Base-by-base conservation (phyloP, 2,329 filamentous ascomycete species). In the Venturia oleaginea region DNA sequence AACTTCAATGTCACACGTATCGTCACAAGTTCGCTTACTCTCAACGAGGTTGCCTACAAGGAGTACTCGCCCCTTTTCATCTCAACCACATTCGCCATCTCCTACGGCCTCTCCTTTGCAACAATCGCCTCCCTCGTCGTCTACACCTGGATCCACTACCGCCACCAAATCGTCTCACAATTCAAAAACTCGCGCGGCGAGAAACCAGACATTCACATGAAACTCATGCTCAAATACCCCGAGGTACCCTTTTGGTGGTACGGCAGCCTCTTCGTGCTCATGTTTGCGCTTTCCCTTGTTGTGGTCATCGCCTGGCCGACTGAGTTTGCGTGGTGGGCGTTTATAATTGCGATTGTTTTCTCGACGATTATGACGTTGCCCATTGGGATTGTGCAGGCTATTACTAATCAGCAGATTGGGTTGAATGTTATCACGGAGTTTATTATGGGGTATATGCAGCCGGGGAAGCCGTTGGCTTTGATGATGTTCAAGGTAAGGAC, bases 91-190 rank as follows among this genome's bases (percentile, higher is more conserved):
- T 91, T 90, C 71, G 82, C 86, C 66, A 76, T 91, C 65, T 80
- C 82, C 0, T 91, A 91, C 69, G 89, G 87, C 0, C 76, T 91
- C 1, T 89, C 86, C 0, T 91, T 91, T 71, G 88, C 89, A 3
- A 83, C 86, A 61, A 88, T 91, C 48, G 78, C 88, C 0, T 83
- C 87, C 0, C 80, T 91, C 1, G 75, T 91, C n/a, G 81, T 89
- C 0, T 84, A 91, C 70, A 88, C 84, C 1, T 69, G 66, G 67
- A 76, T 91, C 4, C 85, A 89, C 73, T 84, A 91, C 66, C 82
- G 88, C 40, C 79, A 83, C 67, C 83, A 86, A 63, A 86, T 91
- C 60, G 86, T 84, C 84, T 76, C 76, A 51, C 85, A 87, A 67
- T 86, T 84, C 70, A 81, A 77, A 65, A 81, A 81, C 68, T 84